Base-by-base conservation (phyloP, 148 eudicot genomes). In the Chenopodium album region DNA sequence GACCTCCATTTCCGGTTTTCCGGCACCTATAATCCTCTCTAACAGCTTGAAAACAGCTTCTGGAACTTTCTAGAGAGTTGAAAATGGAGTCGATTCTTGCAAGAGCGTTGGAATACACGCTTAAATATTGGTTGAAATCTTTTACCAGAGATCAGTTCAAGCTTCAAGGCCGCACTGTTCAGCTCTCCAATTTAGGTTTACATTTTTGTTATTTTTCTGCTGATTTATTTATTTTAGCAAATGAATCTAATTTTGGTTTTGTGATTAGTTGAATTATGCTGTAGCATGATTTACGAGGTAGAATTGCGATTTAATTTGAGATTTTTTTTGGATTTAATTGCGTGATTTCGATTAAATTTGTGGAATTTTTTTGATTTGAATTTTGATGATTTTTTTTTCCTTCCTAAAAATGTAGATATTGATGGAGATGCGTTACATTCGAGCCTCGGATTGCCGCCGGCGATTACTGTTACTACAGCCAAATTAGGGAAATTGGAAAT, bases 61-160 rank as follows among this genome's bases (percentile, higher is more conserved):
- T 82, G 4, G 71, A 63, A 73, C n/a, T 29, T 56, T 73, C 67
- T 9, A 75, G 63, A 75, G 32, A 12, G 62, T 4, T 17, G 4
- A 56, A 56, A 72, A 96, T 94, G 98, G 99, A 96, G 91, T 96
- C 99, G 67, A 96, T 96, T 48, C 62, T 96, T 72, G 99, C 99
- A 1, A 85, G 93, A 71, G 98, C 99, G n/a, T 76, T 94, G 37
- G 99, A 94, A 88, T 94, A 92, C 78, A 94, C 98, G 68, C 91
- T 96, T 34, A 94, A 94, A 89, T 96, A 96, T 84, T 96, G 99
- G 99, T 86, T 96, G 73, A 96, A 92, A 87, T 96, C 99, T 0
- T 96, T 96, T 77, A 73, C 88, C 65, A 88, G 99, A 88, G 99
- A 96, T 92, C 99, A 96, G 92, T 96, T 96, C 88, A 96, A 96